phyloP scores from a whole-genome alignment of 1,139 yeast genomes.

The Suhomyces ambrosiae region DNA sequence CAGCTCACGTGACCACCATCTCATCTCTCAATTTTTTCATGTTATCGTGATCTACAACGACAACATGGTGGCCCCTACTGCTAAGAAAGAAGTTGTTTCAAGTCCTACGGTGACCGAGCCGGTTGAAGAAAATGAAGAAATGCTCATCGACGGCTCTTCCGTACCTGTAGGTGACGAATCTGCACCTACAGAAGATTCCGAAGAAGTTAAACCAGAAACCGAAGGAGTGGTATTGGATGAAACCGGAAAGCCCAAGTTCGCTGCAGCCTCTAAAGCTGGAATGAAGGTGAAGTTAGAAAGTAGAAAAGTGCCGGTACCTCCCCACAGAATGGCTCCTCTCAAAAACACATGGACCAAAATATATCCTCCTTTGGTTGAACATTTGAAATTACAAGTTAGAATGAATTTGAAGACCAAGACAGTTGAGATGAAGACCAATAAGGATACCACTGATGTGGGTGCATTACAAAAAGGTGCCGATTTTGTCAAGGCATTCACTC shows the following conservation, averaged over 20 bases:
- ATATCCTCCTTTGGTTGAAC: conserved; percentile 94
- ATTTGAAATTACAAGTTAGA: conserved; percentile 89
- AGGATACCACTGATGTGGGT: conserved; percentile 83
- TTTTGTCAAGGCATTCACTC: conserved; percentile 88
- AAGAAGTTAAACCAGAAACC: conserved; percentile 30
- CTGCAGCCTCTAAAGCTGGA: conserved; percentile 68
- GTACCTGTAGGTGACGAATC: conserved; percentile 32
- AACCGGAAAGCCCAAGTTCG: conserved; percentile 86
- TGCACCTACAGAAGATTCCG: conserved; percentile 17
- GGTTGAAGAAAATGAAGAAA: conserved; percentile 29
- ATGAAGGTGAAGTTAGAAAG: conserved; percentile 77
- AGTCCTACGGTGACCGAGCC: conserved; percentile 10
- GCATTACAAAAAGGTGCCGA: conserved; percentile 98
- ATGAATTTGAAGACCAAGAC: conserved; percentile 87
- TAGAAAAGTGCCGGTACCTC: conserved; percentile 91
- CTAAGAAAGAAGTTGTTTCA: conserved; percentile 32
- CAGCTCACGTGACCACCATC: conserved; percentile 10
- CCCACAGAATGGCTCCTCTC: conserved; percentile 93
- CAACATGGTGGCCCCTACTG: conserved; percentile 78
- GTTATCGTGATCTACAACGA: conserved; percentile 3
- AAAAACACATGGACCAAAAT: conserved; percentile 89
- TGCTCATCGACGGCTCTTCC: conserved; percentile 65
- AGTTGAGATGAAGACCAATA: conserved; percentile 81
- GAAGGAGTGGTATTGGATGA: conserved; percentile 75
- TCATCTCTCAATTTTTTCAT: conserved; percentile 11